These are phyloP conservation scores for Beta macrorhiza DNA, from an alignment of 179 eudicot species.

Conservation along the genomic window DNA sequence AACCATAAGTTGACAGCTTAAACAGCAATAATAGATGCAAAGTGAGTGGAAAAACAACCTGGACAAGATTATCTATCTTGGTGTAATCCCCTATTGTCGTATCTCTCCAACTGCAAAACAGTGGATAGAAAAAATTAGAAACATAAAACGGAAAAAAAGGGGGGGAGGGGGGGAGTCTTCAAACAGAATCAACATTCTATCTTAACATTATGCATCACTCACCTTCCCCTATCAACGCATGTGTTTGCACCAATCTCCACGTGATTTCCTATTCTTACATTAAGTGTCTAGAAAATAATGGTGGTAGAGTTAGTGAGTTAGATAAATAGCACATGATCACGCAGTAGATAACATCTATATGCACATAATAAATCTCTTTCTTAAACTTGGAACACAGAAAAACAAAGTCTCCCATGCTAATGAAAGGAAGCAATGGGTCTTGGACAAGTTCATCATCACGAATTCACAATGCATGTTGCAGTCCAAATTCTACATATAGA, in stretches of 20 bases:
- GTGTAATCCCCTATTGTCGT: slow-evolving; percentile 75
- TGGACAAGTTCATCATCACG: background rate
- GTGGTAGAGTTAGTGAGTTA: background rate
- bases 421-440: background rate
- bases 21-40: slow-evolving; percentile 16
- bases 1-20: background rate
- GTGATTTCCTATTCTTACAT: slow-evolving; percentile 70
- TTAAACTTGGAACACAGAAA: background rate
- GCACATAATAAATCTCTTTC: background rate
- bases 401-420: background rate
- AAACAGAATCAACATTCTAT: background rate
- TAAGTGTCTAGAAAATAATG: slow-evolving; percentile 42
- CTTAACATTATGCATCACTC: slow-evolving; percentile 12
- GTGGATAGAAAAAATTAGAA: background rate
- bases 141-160: background rate
- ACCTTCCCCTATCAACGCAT: slow-evolving; percentile 98
- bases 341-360: background rate
- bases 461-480: background rate
- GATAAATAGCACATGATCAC: background rate
- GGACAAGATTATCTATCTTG: slow-evolving; percentile 93
- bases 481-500: background rate
- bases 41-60: slow-evolving; percentile 48
- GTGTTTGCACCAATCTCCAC: slow-evolving; percentile 96
- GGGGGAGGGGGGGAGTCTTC: too few relatives aligned
- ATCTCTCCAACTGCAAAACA: slow-evolving; percentile 84